Evolutionary conservation across 108 stramenopile species (phyloP), one percentile per base, ranked within the genome.

Genomic region (Pseudonitzschia pungens): DNA sequence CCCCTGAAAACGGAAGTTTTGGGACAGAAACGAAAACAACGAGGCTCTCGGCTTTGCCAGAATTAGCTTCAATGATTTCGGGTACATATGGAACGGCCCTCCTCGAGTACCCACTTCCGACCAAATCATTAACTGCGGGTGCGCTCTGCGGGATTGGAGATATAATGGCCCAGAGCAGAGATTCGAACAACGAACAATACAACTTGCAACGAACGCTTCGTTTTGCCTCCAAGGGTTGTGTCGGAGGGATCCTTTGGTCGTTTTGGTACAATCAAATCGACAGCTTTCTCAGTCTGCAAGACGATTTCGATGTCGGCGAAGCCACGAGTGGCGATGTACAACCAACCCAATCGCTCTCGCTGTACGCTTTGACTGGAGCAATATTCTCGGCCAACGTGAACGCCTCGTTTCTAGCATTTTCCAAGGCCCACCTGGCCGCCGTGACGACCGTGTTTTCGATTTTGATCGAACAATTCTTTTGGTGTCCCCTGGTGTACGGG

Each of bases 401-500:
- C 15, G 40, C 67, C n/a, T 51, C 67, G n/a, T 68, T 27, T 42
- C 12, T 44, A 0, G 42, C 65, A 9, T 44, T 65, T 44, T 8
- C 21, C 40, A 72, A 62, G 54, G 60, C 26, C 0, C 60, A 73
- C 50, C 15, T 14, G 7, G 60, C 28, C 6, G 54, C 54, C 8
- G 53, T 54, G 0, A 48, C 22, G 51, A 68, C 66, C 0, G 21
- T 40, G 21, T 55, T 3, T 0, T 54, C 73, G 12, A 74, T 74
- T 9, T n/a, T 44, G 18, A 32, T 74, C n/a, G 83, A 84, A 57
- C 83, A 81, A 54, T 81, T 84, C 55, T 21, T 84, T 3, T 70
- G 74, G 58, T 77, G 80, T 57, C 83, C 83, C 9, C 73, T 84
- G 8, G 63, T 81, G 4, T 84, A 77, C 40, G 72, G 69, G 24